Evolutionary conservation across 495 filamentous ascomycete genomes (phyloP).

Genomic region (Pseudomonodictys pantanalensis): DNA sequence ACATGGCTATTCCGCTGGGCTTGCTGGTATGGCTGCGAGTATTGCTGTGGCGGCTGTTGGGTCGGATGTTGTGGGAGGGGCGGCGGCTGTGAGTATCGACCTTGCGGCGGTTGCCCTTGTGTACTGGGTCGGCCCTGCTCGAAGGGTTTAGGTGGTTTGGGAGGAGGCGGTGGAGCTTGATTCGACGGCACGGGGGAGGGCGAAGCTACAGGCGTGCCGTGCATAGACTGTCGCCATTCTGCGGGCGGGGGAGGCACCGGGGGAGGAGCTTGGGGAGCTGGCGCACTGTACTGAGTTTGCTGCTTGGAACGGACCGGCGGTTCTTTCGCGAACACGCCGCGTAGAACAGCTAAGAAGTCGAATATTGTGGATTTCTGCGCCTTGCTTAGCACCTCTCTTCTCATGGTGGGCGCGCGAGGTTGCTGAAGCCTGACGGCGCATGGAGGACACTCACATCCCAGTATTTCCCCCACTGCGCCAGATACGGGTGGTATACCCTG

Average conservation of each 20-base stretch:
- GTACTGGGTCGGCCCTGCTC: conserved; percentile 27
- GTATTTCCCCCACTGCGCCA: conserved; percentile 81
- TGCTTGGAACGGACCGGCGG: conserved; percentile 80
- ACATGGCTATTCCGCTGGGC: conserved; percentile 5
- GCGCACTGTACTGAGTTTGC: conserved; percentile 31
- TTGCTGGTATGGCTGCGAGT: conserved; percentile 18
- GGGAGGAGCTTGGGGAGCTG: conserved; percentile 53
- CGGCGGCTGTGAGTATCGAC: conserved; percentile 20
- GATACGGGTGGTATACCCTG: conserved; percentile 90
- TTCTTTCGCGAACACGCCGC: conserved; percentile 89
- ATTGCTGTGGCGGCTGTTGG: conserved; percentile 15
- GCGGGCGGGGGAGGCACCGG: conserved; percentile 69
- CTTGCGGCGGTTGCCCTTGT: conserved; percentile 17
- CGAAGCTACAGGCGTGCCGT: conserved; percentile 39
- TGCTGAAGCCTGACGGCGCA: background rate
- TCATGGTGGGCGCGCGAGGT: background rate
- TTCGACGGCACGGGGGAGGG: conserved; percentile 42
- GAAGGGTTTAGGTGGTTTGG: conserved; percentile 41
- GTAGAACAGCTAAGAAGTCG: conserved; percentile 77
- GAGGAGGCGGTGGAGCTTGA: conserved; percentile 43
- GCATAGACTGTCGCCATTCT: conserved; percentile 49
- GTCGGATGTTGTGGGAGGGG: conserved; percentile 32
- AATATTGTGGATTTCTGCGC: conserved; percentile 72
- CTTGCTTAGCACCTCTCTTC: background rate
- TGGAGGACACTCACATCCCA: conserved; percentile 74